Evolutionary conservation across 2,329 filamentous ascomycete genomes (phyloP).

Genomic region (Pyrenophora tritici-repentis): DNA sequence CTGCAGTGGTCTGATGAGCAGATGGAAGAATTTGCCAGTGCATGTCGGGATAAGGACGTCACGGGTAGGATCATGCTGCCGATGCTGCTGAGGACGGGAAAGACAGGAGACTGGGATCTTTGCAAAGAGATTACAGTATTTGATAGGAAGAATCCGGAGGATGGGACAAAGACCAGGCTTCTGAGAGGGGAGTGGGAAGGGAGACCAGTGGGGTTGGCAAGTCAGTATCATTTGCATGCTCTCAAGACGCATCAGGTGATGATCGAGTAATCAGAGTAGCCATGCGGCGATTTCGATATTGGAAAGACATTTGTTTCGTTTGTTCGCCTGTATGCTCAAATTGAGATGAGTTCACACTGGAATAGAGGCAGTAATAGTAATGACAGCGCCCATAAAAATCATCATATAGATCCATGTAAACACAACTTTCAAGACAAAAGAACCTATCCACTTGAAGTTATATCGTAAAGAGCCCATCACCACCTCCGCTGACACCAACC

Average conservation of each 20-base stretch:
- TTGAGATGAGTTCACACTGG: no score
- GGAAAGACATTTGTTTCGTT: no score
- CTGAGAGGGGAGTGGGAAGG: constrained; percentile 24
- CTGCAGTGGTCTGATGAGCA: constrained; percentile 31
- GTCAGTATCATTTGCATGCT: constrained; percentile 30
- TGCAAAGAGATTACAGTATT: constrained; percentile 27
- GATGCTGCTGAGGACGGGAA: constrained; percentile 17
- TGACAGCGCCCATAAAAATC: no score
- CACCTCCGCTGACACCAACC: constrained; percentile 2
- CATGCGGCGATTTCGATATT: no score
- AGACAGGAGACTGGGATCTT: constrained; percentile 28
- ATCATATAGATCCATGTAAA: no score
- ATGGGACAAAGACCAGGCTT: constrained; percentile 11
- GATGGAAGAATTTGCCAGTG: constrained; percentile 28
- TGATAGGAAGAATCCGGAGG: constrained; percentile 11
- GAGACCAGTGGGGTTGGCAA: constrained; percentile 29
- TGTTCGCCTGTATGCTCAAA: no score
- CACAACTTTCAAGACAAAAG: no score
- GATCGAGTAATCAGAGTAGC: not conserved
- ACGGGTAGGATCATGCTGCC: constrained; percentile 25
- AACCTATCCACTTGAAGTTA: no score
- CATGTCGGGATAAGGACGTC: constrained; percentile 32
- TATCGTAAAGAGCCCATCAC: no score
- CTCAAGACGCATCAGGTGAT: constrained; percentile 20
- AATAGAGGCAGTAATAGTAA: no score